Evolutionary conservation across 2,329 filamentous ascomycete genomes (phyloP), one percentile per base, ranked within the genome.

Genomic region (Chaetomium olivaceum): DNA sequence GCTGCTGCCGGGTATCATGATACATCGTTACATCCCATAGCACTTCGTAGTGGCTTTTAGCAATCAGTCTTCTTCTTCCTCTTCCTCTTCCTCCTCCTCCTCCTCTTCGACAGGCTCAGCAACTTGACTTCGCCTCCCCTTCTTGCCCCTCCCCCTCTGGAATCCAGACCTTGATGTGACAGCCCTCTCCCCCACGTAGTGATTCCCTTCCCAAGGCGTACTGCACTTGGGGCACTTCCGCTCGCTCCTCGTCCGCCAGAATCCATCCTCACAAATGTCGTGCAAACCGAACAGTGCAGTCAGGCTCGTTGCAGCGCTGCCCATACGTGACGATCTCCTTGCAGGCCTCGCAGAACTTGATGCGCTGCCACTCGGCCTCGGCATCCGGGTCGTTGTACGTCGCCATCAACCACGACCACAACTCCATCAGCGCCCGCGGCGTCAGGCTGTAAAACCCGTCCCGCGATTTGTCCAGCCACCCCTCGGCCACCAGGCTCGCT

Each of bases 341-440:
- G 77, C 95, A 99, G 0, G 91, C 93, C 73, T 90, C 86, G 76
- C 95, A 99, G 68, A 89, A 87, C 79, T 95, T 96, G 75, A 99
- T 91, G 68, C 88, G 87, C 74, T 92, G 85, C 82, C 85, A 87
- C 39, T 87, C 87, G n/a, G 80, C 78, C 11, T 86, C 87, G 1
- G 82, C 81, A 11, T 87, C 85, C 0, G 83, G 79, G 63, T 96
- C 91, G 74, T 99, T 98, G 77, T 97, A 99, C 31, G 90, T 92
- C 61, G 91, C 91, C n/a, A 92, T 80, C 58, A 99, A 83, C 89
- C 93, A 98, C 1, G 85, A 83, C 65, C 90, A 84, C 64, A 99
- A 80, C 80, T 99, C 95, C 82, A 98, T 87, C 70, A 99, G 80
- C 1, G 88, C 90, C 9, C 94, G 85, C 3, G 92, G 86, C 60